Evolutionary conservation across 352 stramenopile genomes (phyloP), one percentile per base, ranked within the genome.

Genomic region (Proteromonas lacertae): DNA sequence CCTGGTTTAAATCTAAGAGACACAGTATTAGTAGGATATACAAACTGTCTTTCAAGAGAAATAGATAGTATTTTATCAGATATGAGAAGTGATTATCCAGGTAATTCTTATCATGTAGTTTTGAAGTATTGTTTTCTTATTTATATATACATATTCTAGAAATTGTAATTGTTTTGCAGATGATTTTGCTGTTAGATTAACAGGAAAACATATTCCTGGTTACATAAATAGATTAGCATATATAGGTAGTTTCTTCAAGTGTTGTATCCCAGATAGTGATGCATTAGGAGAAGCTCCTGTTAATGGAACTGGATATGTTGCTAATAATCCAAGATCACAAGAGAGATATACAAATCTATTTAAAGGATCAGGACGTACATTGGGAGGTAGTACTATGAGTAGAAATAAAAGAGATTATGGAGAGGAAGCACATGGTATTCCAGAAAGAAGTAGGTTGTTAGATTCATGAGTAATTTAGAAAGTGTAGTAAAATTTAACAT

Each of bases 101-200:
- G 42, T n/a, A 47, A 43, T 1, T 29, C 26, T 12, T 56, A 53
- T 30, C 24, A 46, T 32, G 18, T 51, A 26, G 20, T 44, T 16
- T 53, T 19, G 22, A 60, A 64, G 48, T n/a, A n/a, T n/a, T n/a
- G n/a, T n/a, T n/a, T n/a, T n/a, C n/a, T n/a, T n/a, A n/a, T n/a
- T n/a, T n/a, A n/a, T n/a, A n/a, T n/a, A n/a, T n/a, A n/a, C n/a
- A n/a, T n/a, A n/a, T n/a, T n/a, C n/a, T n/a, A n/a, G n/a, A n/a
- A 83, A 83, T 45, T 83, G 69, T 53, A 83, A 83, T 47, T 51
- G 63, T 38, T 83, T 75, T 50, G 56, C 62, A 10, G 61, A 83
- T 42, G 63, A 38, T 16, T 35, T 55, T 35, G 20, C 23, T 5
- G 55, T 67, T 22, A 31, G 65, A 25, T 56, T 83, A 30, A 37